Evolutionary conservation across 2,329 filamentous ascomycete species (phyloP).

Genomic region (Coniochaeta sp.): DNA sequence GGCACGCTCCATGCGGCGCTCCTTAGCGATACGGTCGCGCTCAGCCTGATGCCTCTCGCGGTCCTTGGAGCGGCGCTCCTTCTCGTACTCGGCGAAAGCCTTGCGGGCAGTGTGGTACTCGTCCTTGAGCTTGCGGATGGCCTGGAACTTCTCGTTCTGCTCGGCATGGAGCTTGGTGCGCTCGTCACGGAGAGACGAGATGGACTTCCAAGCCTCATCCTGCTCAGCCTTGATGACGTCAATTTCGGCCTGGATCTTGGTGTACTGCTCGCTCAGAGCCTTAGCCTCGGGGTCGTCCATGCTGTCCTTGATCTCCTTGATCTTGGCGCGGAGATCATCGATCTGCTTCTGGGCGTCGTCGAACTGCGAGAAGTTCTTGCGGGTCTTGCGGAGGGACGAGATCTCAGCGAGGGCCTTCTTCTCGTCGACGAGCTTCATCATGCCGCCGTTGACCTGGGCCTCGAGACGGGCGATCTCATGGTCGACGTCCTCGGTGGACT

Average conservation of each 20-base stretch:
- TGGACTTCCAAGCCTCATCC: constrained; percentile 82
- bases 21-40: constrained; percentile 64
- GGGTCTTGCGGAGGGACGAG: constrained; percentile 74
- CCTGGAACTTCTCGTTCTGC: constrained; percentile 78
- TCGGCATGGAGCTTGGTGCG: constrained; percentile 75
- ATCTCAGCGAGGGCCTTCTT: constrained; percentile 87
- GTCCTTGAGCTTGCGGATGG: constrained; percentile 83
- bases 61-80: constrained; percentile 68
- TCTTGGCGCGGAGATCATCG: constrained; percentile 77
- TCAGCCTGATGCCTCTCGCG: constrained; percentile 77
- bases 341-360: constrained; percentile 85
- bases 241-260: constrained; percentile 77
- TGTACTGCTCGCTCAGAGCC: constrained; percentile 81
- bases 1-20: constrained; percentile 69
- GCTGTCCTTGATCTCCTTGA: constrained; percentile 80
- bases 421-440: constrained; percentile 95
- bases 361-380: constrained; percentile 84
- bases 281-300: constrained; percentile 89
- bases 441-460: constrained; percentile 78
- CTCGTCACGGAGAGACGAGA: constrained; percentile 79
- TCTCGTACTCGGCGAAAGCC: constrained; percentile 77
- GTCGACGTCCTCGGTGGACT: constrained; percentile 82
- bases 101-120: constrained; percentile 76
- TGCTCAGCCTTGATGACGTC: constrained; percentile 88
- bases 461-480: constrained; percentile 73